Base-by-base conservation (phyloP, 2,329 filamentous ascomycete species). In the Alternaria gaisen region DNA sequence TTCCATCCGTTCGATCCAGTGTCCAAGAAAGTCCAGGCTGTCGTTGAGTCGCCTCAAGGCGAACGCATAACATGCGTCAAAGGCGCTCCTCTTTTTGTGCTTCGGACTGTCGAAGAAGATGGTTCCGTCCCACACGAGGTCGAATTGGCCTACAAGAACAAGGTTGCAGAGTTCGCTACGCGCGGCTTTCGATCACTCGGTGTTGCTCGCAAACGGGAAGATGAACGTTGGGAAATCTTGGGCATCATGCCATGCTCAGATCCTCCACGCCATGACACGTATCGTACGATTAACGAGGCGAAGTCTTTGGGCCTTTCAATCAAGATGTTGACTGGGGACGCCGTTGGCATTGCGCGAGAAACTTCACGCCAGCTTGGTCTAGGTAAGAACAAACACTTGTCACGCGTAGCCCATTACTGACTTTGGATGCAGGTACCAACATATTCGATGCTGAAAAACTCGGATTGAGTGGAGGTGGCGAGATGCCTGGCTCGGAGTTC, bases 321-420 rank as follows among this genome's bases (percentile, higher is more conserved):
- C 83, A 97, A 97, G 87, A 97, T 97, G 92, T 87, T 97, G 83
- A 97, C 93, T 82, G 93, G 93, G 86, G 93, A 97, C 78, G 92
- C 93, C 69, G 93, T 97, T 77, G 93, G 92, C 80, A 97, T 97
- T 79, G 93, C 93, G 72, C 90, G 91, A 83, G 93, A 97, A 82
- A 96, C 92, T 71, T 95, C 92, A 56, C 91, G 92, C 75, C 92
- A 95, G 82, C 90, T 97, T 68, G 92, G 93, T 84, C 90, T 97
- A 62, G 93, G 58, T 60, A 57, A 57, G 53, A 10, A 26, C 26
- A 22, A 1, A 28, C n/a, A 10, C 4, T 16, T 20, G 16, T 24
- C 10, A 41, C 22, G 20, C 24, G 22, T 40, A n/a, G 20, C 32
- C 3, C 20, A 18, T 22, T 20, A 41, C 53, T 60, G 12, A 60